These are phyloP conservation scores for Aphanomyces stellatus DNA, from an alignment of 352 stramenopile genomes.

Conservation along the genomic window DNA sequence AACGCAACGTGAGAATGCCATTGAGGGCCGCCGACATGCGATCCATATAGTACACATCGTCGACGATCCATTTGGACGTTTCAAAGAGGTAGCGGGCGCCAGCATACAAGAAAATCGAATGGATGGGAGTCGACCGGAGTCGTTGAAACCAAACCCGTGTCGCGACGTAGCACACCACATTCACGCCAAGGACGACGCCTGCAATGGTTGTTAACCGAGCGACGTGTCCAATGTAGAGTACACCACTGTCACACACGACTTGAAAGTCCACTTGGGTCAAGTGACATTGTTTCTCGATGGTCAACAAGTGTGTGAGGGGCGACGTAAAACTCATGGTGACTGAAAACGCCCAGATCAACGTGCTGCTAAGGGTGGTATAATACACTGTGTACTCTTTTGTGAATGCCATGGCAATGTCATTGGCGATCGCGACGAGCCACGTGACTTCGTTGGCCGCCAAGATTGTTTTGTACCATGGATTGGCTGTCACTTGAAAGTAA, in stretches of 20 bases:
- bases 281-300: background rate
- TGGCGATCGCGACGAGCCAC: background rate
- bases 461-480: conserved; percentile 10
- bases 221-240: background rate
- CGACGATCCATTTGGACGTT: too few relatives aligned
- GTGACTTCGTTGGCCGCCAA: background rate
- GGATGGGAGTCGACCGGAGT: too few relatives aligned
- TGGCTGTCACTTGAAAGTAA: background rate
- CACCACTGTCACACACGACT: background rate
- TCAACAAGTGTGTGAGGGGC: background rate
- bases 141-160: too few relatives aligned
- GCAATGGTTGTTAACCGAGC: background rate
- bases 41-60: too few relatives aligned
- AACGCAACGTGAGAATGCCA: too few relatives aligned
- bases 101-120: too few relatives aligned
- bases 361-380: background rate
- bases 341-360: background rate
- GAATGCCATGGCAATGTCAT: background rate
- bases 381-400: background rate
- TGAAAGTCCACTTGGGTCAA: background rate
- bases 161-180: too few relatives aligned
- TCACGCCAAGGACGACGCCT: background rate
- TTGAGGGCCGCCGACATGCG: too few relatives aligned
- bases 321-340: background rate
- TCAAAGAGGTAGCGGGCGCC: too few relatives aligned